A percentile compares a stretch with the other conserved stretches of the same genome.
Evolutionary conservation across 495 filamentous ascomycete genomes (phyloP).

Genomic region (Stereocaulon alpinum): DNA sequence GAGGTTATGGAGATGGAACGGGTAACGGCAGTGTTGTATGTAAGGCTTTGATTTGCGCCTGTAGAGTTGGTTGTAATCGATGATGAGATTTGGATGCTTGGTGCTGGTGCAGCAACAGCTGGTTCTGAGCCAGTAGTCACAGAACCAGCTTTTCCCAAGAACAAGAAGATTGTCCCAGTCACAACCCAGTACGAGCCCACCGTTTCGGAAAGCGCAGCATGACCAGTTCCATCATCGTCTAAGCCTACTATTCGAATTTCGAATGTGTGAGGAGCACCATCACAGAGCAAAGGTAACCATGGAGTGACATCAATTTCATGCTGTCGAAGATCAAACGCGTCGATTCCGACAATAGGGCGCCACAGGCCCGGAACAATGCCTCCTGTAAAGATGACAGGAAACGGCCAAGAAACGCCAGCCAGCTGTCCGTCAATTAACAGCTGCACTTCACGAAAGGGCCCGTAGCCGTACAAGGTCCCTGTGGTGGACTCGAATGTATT

Average conservation of each 20-base stretch:
- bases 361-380: slow-evolving; percentile 75
- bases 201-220: slow-evolving; percentile 43
- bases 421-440: slow-evolving; percentile 65
- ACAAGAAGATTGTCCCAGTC: slow-evolving; percentile 74
- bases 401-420: slow-evolving; percentile 76
- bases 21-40: slow-evolving; percentile 47
- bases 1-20: slow-evolving; percentile 48
- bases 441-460: slow-evolving; percentile 76
- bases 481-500: slow-evolving; percentile 48
- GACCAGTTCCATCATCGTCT: slow-evolving; percentile 37
- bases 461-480: slow-evolving; percentile 55
- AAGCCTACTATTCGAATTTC: slow-evolving; percentile 60
- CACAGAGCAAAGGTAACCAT: slow-evolving; percentile 58
- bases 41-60: slow-evolving; percentile 51
- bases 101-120: slow-evolving; percentile 28
- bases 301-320: slow-evolving; percentile 81
- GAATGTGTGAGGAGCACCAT: slow-evolving; percentile 56
- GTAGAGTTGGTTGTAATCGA: slow-evolving; percentile 33
- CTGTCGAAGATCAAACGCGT: slow-evolving; percentile 71
- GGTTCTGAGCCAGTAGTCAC: slow-evolving; percentile 40
- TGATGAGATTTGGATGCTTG: slow-evolving; percentile 35
- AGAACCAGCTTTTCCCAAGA: slow-evolving; percentile 42
- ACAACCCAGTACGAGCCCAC: slow-evolving; percentile 72
- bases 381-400: slow-evolving; percentile 80
- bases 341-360: slow-evolving; percentile 75